Evolutionary conservation across 768 basidiomycete species (phyloP), one percentile per base, ranked within the genome.

Genomic region (Tylopilus intermedius): DNA sequence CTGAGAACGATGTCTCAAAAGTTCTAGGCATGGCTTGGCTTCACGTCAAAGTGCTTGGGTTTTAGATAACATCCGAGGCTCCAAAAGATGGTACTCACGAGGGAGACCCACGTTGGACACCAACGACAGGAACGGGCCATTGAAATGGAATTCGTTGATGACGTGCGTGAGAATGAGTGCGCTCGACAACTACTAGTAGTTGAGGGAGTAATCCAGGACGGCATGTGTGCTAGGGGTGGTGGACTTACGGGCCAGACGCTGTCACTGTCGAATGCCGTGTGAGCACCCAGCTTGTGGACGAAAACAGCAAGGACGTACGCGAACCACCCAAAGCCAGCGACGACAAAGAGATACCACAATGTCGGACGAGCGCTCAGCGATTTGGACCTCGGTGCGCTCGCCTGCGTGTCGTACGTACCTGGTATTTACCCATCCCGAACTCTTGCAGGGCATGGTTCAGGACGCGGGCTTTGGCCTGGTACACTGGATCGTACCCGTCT

Each of bases 341-440:
- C 73, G 10, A 67, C 48, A 41, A 74, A 74, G 5, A 75, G 53
- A 54, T 57, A 56, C 73, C 73, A 73, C 72, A 18, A 18, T 18
- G 18, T 18, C 18, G 18, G 18, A 18, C 18, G 18, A 18, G 21
- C 7, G 0, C 5, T 7, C 2, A 26, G 11, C 15, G 29, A 29
- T 29, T 18, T 29, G 29, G 29, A 29, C 18, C 18, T 29, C 8
- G 29, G 29, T 29, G 29, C 4, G 29, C 29, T 38, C 37, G 5
- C 9, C 9, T n/a, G 8, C 5, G 8, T 8, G n/a, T 7, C 6
- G 5, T n/a, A 38, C 26, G 8, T 27, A 74, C 78, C 72, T 80
- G 80, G 54, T 81, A 81, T 55, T 66, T 75, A 6, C 79, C 80
- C 78, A 81, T 81, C 2, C 79, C 79, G 18, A 81, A 77, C 32